These are phyloP conservation scores for Plantago elongata DNA, from an alignment of 257 asterid species.

Conservation along the genomic window DNA sequence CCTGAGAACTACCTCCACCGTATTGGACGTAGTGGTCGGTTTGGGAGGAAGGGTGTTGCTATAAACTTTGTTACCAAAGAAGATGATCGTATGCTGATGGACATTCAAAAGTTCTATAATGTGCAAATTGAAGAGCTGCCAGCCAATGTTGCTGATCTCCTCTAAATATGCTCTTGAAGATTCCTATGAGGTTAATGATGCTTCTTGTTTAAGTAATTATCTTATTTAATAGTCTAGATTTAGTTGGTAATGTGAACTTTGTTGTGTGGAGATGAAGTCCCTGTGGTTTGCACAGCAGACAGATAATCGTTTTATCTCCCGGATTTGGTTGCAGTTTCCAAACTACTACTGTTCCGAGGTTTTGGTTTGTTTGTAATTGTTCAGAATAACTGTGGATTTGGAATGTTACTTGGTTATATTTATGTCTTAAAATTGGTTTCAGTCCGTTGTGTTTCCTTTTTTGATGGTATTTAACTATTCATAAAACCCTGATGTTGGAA, in stretches of 20 bases:
- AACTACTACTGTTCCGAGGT: conserved; percentile 24
- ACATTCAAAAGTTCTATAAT: conserved; percentile 70
- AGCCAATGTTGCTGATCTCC: conserved; percentile 79
- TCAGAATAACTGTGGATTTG: conserved; percentile 26
- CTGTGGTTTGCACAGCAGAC: conserved; percentile 21
- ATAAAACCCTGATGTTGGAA: no score
- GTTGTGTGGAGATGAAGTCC: conserved; percentile 16
- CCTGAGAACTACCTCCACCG: conserved; percentile 85
- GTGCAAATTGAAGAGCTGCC: conserved; percentile 77
- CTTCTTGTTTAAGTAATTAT: conserved; percentile 26
- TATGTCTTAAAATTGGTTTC: no score
- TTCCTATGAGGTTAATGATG: conserved; percentile 21
- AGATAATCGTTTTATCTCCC: conserved; percentile 17
- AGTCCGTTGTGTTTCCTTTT: no score
- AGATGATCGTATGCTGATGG: conserved; percentile 67
- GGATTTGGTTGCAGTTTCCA: conserved; percentile 24
- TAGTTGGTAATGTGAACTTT: conserved; percentile 30
- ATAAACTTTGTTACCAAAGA: conserved; percentile 76
- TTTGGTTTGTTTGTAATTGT: conserved; percentile 33
- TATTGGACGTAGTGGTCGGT: conserved; percentile 81
- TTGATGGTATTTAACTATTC: no score
- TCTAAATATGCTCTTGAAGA: conserved; percentile 35
- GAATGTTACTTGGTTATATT: no score
- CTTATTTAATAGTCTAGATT: conserved; percentile 36
- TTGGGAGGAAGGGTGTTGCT: conserved; percentile 90